Base-by-base conservation (phyloP, 768 basidiomycete genomes). In the Lepiota subincarnata region DNA sequence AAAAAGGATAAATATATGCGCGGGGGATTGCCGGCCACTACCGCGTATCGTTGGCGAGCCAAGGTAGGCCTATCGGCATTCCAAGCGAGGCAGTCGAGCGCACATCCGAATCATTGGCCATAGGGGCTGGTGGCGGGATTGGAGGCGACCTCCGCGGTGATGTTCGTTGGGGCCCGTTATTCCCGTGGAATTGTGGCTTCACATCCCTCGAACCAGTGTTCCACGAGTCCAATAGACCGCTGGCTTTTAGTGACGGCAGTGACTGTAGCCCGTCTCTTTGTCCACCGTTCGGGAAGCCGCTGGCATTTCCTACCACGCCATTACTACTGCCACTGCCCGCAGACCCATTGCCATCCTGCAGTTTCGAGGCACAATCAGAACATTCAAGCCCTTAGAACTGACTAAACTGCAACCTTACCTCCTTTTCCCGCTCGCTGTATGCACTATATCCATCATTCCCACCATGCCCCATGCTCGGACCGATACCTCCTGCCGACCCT, bases 191-290 rank as follows among this genome's bases (percentile, higher is more conserved):
- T 39, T 61, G 35, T 16, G 58, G 57, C 50, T 59, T 59, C 52
- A 57, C 55, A 36, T 62, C 66, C 49, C 49, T 68, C 54, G 68
- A 55, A 45, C 74, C 59, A 19, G 68, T 54, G 39, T 59, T 66
- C 81, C 81, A 77, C 53, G 76, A 72, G 59, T 87, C 85, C 37
- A 89, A 70, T 41, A 89, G 72, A 18, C 87, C 87, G 58, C 84
- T 87, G 28, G 83, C 80, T 67, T 88, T 89, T 50, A 89, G 70
- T 35, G 87, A 89, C 28, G 87, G 87, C 55, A 89, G 68, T 16
- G 83, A 81, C 58, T 70, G 77, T 28, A 63, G 58, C 18, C 65
- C 66, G 20, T 73, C 70, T 28, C 62, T 53, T 20, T 61, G 53
- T 48, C 53, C 56, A 12, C 58, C 51, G 41, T 57, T 53, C 38